Evolutionary conservation across 192 early-diverging fungal genomes (phyloP), one percentile per base, ranked within the genome.

Genomic region (Backusella mclennaniae): DNA sequence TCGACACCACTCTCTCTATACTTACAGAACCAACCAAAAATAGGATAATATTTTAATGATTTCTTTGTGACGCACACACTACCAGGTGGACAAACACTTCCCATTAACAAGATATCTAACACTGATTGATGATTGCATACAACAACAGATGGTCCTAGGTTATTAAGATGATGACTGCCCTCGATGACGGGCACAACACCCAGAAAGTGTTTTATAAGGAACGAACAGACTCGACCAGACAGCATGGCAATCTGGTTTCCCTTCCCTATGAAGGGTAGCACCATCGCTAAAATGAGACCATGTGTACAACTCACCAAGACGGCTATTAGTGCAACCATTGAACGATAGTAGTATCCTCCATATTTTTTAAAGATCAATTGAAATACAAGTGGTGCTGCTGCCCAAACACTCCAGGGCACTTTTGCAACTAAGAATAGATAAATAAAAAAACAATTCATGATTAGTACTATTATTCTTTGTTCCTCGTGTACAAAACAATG

Each of bases 61-160:
- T 86, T 88, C 83, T 95, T 96, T 39, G 92, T 92, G 46, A 93
- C 90, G 70, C 93, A 84, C 4, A 87, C 86, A 36, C 88, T 87
- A 44, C 84, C 77, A 53, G 88, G 89, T 23, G 93, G 92, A 41
- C 91, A 89, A 17, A 95, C 85, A 75, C 80, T 82, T 21, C 90
- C 87, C 67, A 95, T 75, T 74, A 90, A 83, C 38, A 95, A 73
- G 33, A 93, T 79, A 82, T 97, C 96, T 76, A 96, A 79, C 38
- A 89, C 86, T 67, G 88, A 90, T 76, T 97, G 96, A 80, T 97
- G 96, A 82, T 97, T 97, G 69, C 89, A 90, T n/a, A 96, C 87
- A 36, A 90, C 85, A 19, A 96, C 84, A 53, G 89, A 89, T 6
- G 95, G 92, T 6, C 82, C 67, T 17, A 36, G 53, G 6, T 42